Evolutionary conservation across 768 basidiomycete genomes (phyloP).

Genomic region (Lepiota subincarnata): DNA sequence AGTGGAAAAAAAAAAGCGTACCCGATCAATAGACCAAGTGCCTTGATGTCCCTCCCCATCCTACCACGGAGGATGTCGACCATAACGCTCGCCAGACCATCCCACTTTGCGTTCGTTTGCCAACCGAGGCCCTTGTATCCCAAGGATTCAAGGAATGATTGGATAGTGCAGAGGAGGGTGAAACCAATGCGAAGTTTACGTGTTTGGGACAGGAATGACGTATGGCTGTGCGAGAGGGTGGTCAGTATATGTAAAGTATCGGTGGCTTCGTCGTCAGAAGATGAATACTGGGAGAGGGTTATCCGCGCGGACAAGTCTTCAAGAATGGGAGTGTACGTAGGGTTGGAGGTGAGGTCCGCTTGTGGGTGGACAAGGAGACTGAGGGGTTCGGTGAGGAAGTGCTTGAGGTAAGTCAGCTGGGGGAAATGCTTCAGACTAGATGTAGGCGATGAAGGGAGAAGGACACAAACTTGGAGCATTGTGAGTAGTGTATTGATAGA

Average conservation of each 20-base stretch:
- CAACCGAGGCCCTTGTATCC: slow-evolving; percentile 39
- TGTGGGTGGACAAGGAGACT: slow-evolving; percentile 32
- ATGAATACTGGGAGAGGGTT: too few relatives aligned
- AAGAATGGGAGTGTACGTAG: background rate
- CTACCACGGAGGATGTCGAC: slow-evolving; percentile 41
- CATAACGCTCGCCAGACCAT: slow-evolving; percentile 35
- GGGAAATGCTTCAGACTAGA: background rate
- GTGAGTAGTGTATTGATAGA: slow-evolving; percentile 56
- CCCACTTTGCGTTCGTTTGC: slow-evolving; percentile 17
- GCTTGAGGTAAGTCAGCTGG: slow-evolving; percentile 65
- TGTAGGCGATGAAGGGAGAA: background rate
- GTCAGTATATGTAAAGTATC: background rate
- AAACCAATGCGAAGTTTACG: slow-evolving; percentile 42
- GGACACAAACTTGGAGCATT: slow-evolving; percentile 51
- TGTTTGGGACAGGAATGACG: slow-evolving; percentile 12
- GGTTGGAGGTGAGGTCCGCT: background rate
- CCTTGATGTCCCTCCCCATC: slow-evolving; percentile 37
- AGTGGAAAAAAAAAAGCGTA: slow-evolving; percentile 25
- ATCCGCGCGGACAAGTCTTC: background rate
- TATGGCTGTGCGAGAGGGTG: background rate
- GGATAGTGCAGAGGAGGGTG: slow-evolving; percentile 38
- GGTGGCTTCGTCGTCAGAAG: background rate
- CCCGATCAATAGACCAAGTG: slow-evolving; percentile 46
- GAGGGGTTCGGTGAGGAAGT: slow-evolving; percentile 59
- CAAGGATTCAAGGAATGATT: slow-evolving; percentile 36